Conservation (phyloP, 2,329 filamentous ascomycete genomes). For the Monilinia laxa region DNA sequence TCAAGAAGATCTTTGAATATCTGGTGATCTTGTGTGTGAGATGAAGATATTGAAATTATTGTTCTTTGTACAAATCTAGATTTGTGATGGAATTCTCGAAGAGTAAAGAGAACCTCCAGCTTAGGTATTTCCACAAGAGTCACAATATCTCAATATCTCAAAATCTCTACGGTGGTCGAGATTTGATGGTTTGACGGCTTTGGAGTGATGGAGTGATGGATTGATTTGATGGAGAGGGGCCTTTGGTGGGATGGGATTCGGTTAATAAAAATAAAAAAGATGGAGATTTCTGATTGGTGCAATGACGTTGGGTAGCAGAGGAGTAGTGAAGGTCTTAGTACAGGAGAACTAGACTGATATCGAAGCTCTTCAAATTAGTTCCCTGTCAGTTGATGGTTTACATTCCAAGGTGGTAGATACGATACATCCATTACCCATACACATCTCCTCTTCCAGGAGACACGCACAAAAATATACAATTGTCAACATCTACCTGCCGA, state of each 20-base stretch:
- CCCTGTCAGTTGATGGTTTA: not conserved
- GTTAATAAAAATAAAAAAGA: constrained; percentile 19
- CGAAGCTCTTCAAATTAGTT: constrained; percentile 11
- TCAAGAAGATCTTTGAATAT: not conserved
- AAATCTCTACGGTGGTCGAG: constrained; percentile 1
- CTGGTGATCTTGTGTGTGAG: too few relatives aligned
- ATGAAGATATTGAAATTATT: not conserved
- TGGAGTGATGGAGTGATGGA: too few relatives aligned
- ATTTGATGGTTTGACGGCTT: not conserved
- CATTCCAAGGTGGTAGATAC: constrained; percentile 3
- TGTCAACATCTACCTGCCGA: not conserved
- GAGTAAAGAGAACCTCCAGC: not conserved
- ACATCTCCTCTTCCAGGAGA: not conserved
- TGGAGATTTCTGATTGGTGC: constrained; percentile 18
- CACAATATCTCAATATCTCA: constrained; percentile 3
- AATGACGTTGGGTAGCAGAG: not conserved
- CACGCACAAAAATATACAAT: not conserved
- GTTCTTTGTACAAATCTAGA: constrained; percentile 20
- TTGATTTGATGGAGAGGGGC: constrained; percentile 20
- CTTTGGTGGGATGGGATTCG: constrained; percentile 22
- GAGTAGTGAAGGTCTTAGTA: too few relatives aligned
- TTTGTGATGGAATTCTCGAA: constrained; percentile 21
- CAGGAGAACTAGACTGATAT: not conserved
- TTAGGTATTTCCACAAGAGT: constrained; percentile 14
- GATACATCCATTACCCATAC: too few relatives aligned